A percentile compares a stretch with the other conserved stretches of the same genome.
Conservation (phyloP, 1,284 basidiomycete genomes). For the Sphaerobolus stellatus region DNA sequence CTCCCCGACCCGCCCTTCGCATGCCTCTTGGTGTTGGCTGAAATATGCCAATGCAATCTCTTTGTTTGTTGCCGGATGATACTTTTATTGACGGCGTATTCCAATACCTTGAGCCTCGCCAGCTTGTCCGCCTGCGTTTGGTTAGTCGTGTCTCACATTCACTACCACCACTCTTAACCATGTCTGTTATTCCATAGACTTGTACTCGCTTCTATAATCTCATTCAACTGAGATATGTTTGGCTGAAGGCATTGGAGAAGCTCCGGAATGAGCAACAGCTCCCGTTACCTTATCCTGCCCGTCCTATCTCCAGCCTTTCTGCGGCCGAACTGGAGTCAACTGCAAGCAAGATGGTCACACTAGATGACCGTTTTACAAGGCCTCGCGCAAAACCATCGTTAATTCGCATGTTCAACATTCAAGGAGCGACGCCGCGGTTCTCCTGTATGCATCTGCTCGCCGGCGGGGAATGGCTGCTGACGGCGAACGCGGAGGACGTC, state of each 20-base stretch:
- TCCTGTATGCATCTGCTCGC: slow-evolving; percentile 12
- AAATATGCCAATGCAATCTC: slow-evolving; percentile 13
- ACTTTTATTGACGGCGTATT: slow-evolving; percentile 11
- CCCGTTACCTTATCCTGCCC: slow-evolving; percentile 9
- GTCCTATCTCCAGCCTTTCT: background rate
- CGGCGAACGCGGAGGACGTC: slow-evolving; percentile 8
- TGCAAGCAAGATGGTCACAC: slow-evolving; percentile 9
- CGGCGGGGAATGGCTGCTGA: slow-evolving; percentile 9
- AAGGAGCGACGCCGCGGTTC: background rate
- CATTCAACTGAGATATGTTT: slow-evolving; percentile 8
- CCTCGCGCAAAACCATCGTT: slow-evolving; percentile 1
- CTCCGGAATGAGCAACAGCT: slow-evolving; percentile 5
- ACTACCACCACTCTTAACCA: background rate
- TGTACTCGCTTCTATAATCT: slow-evolving; percentile 4
- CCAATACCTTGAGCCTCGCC: slow-evolving; percentile 8
- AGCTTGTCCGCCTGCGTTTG: slow-evolving; percentile 12
- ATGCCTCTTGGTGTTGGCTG: slow-evolving; percentile 9
- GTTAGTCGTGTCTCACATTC: background rate
- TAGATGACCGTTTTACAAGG: slow-evolving; percentile 6
- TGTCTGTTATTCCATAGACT: slow-evolving; percentile 4
- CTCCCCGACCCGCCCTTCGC: slow-evolving; percentile 4
- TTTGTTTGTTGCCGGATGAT: slow-evolving; percentile 10
- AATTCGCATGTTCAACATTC: slow-evolving; percentile 11
- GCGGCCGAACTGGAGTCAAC: slow-evolving; percentile 4
- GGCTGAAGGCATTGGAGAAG: slow-evolving; percentile 9